Base-by-base conservation (phyloP, 306 rosid species). In the Rosa multiflora region DNA sequence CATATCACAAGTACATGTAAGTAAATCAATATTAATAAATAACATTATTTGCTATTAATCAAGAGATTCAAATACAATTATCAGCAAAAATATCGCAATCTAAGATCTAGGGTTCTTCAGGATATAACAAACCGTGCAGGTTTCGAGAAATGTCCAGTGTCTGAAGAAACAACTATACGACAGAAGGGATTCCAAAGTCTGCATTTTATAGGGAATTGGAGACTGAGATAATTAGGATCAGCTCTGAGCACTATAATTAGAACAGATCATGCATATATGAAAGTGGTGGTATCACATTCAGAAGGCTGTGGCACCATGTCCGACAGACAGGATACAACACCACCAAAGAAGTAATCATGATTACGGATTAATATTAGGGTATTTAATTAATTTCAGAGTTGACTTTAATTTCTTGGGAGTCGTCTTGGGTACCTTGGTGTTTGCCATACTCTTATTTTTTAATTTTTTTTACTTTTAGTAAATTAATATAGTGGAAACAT, bases 291-390 rank as follows among this genome's bases (percentile, higher is more conserved):
- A 49, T 32, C 75, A 47, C 75, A 26, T 70, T 29, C 11, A 15
- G 10, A 48, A 46, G 8, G 15, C 43, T 23, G 8, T 26, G 59
- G 61, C 46, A 51, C 63, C 32, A 72, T 39, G 12, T 29, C 61
- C 29, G 26, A 49, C 23, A n/a, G 26, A 29, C 46, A 72, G 62
- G 21, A 48, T 70, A 46, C 4, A 32, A 23, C 58, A 46, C 62
- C 75, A 72, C 62, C 15, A 48, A 49, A 15, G 10, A 49, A 26
- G 29, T 32, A 51, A 52, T 73, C 21, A 52, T 52, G 76, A 51
- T 73, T 32, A 73, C 8, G 64, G 76, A 10, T 14, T 73, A 18
- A 73, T 35, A 73, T 73, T 73, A 29, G 29, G 47, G 47, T 18
- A 20, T 18, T 32, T 72, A 5, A 35, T 51, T 49, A 51, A 35